Conservation (phyloP, 768 basidiomycete genomes). For the Boletus barrowsii region DNA sequence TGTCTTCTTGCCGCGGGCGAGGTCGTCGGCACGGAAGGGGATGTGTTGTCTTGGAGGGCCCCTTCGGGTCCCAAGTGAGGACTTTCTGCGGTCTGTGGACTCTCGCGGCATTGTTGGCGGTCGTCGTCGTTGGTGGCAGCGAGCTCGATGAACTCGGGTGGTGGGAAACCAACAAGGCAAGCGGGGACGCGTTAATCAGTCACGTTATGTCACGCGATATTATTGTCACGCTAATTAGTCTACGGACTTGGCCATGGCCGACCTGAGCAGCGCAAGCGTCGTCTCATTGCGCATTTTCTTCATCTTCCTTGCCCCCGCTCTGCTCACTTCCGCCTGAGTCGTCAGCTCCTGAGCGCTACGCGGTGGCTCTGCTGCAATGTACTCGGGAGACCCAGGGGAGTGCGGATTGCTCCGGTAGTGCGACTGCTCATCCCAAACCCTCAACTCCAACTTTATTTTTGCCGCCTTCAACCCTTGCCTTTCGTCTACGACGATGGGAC, state of each 20-base stretch:
- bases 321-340: constrained; percentile 5
- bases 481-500: constrained; percentile 47
- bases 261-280: constrained; percentile 15
- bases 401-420: constrained; percentile 44
- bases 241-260: constrained; percentile 18
- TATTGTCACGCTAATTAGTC: constrained; percentile 12
- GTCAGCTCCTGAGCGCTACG: constrained; percentile 21
- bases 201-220: constrained; percentile 26
- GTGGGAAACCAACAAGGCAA: constrained; percentile 29
- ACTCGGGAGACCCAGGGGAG: constrained; percentile 47
- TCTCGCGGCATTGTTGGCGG: constrained; percentile 26
- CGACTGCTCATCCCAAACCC: constrained; percentile 26
- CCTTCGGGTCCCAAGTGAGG: constrained; percentile 46
- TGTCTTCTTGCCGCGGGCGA: constrained; percentile 76
- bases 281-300: not conserved
- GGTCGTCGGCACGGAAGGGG: constrained; percentile 76
- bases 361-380: constrained; percentile 36
- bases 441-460: constrained; percentile 31
- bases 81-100: constrained; percentile 29
- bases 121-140: constrained; percentile 12
- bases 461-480: constrained; percentile 40
- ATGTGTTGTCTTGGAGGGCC: constrained; percentile 65
- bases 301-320: constrained; percentile 2
- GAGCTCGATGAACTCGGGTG: not conserved
- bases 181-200: constrained; percentile 20